Base-by-base conservation (phyloP, 768 basidiomycete species). In the Austroboletus eburneus region DNA sequence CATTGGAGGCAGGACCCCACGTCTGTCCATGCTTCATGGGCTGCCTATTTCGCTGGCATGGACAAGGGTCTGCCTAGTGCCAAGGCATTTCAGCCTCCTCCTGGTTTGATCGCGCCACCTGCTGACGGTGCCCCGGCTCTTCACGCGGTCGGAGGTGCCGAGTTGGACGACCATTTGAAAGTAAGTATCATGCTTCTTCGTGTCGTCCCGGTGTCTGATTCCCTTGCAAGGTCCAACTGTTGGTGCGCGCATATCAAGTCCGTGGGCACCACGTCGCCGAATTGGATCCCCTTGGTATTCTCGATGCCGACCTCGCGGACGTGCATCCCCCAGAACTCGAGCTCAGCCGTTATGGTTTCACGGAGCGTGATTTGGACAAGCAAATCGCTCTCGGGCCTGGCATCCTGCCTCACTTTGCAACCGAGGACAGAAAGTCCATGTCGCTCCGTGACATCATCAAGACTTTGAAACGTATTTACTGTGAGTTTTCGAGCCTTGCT, bases 181-280 rank as follows among this genome's bases (percentile, higher is more conserved):
- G 95, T 92, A 46, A 44, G 72, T 49, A 8, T 14, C 23, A 3
- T 17, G 9, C 29, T 46, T 27, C 18, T 32, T 42, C 13, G 30
- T 57, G 37, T 35, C 42, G n/a, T 12, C 27, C 29, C 10, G 24
- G 18, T 16, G 43, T 41, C 22, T 36, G 46, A 5, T 51, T 24
- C 24, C 23, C 22, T 22, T 55, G 9, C 18, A 62, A 98, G 95
- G 86, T 92, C 16, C 96, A 99, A 87, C 79, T 98, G 23, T 84
- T 99, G 46, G 92, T 97, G 43, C 87, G 96, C 46, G 96, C 96
- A 3, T 99, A 96, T 70, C 96, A 99, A 82, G 96, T 99, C 16
- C 89, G 95, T 49, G 96, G 96, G 14, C 96, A 99, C 61, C 93
- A 97, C 59, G 77, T 93, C 48, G 96, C 95, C 29, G 88, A 96